A percentile compares a stretch with the other conserved stretches of the same genome.
phyloP scores from a whole-genome alignment of 169 alveolate species.

The Babesia divergens region DNA sequence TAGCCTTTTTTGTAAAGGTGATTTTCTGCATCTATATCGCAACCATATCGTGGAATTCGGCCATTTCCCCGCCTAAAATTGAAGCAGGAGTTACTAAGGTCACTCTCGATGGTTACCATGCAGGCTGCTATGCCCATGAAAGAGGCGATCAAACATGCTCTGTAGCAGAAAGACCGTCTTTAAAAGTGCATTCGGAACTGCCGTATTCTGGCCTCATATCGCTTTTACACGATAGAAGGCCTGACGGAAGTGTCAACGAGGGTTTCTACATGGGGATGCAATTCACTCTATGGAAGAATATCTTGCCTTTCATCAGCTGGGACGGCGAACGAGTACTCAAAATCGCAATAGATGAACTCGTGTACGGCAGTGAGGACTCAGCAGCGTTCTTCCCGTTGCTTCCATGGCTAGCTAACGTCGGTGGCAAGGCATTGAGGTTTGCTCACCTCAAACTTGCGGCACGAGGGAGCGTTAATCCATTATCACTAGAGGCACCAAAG shows the following conservation, averaged over 20 bases:
- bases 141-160: background rate
- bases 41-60: constrained; percentile 4
- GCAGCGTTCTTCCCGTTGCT: constrained; percentile 74
- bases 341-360: constrained; percentile 60
- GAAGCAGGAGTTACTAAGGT: background rate
- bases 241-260: constrained; percentile 24
- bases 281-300: constrained; percentile 34
- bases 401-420: constrained; percentile 52
- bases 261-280: constrained; percentile 6
- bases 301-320: constrained; percentile 59
- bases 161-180: background rate
- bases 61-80: background rate
- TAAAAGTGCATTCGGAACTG: constrained; percentile 7
- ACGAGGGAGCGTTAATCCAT: background rate
- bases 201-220: constrained; percentile 33
- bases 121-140: background rate
- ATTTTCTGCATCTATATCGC: background rate
- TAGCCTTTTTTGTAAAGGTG: background rate
- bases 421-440: constrained; percentile 15
- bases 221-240: constrained; percentile 6
- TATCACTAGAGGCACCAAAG: background rate
- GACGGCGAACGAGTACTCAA: constrained; percentile 75
- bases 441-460: constrained; percentile 3
- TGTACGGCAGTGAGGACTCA: constrained; percentile 66
- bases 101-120: background rate